Percentiles rank a stretch among this genome's conserved stretches.
These are phyloP conservation scores for Geotrichum carabidarum DNA, from an alignment of 1,139 yeast species.

Conservation along the genomic window DNA sequence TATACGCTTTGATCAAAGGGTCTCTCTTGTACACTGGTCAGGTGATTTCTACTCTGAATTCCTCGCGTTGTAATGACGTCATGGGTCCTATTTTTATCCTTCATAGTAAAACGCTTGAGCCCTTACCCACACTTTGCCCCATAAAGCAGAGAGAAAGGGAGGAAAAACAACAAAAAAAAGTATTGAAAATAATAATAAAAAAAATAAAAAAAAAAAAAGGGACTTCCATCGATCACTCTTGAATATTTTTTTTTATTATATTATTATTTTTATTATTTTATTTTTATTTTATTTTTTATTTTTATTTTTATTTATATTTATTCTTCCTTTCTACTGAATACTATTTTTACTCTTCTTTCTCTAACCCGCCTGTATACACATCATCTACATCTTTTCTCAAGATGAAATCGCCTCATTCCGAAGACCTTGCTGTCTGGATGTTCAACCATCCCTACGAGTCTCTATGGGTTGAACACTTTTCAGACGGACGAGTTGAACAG, in stretches of 20 bases:
- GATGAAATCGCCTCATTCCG: constrained; percentile 15
- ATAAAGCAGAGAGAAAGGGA: no score
- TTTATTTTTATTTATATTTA: neutral
- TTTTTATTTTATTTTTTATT: neutral
- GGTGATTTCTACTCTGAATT: no score
- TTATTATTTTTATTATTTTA: neutral
- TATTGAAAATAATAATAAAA: no score
- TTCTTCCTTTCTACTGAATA: neutral
- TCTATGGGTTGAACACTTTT: constrained; percentile 14
- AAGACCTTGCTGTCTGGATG: constrained; percentile 14
- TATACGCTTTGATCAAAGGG: no score
- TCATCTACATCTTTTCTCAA: neutral
- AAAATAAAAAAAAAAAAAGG: no score
- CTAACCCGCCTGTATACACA: neutral
- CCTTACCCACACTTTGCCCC: neutral
- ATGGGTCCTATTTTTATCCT: no score
- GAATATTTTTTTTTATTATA: no score
- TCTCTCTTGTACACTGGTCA: no score
- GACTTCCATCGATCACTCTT: no score
- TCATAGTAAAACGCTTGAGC: no score
- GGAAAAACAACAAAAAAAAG: no score
- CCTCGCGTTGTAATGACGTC: no score
- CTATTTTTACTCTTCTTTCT: neutral
- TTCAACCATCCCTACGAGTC: constrained; percentile 14
- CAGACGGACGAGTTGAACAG: constrained; percentile 11